Percentiles rank a stretch among this genome's conserved stretches.
These are phyloP conservation scores for Lentinula sp. DNA, from an alignment of 768 basidiomycete genomes.

Conservation along the genomic window DNA sequence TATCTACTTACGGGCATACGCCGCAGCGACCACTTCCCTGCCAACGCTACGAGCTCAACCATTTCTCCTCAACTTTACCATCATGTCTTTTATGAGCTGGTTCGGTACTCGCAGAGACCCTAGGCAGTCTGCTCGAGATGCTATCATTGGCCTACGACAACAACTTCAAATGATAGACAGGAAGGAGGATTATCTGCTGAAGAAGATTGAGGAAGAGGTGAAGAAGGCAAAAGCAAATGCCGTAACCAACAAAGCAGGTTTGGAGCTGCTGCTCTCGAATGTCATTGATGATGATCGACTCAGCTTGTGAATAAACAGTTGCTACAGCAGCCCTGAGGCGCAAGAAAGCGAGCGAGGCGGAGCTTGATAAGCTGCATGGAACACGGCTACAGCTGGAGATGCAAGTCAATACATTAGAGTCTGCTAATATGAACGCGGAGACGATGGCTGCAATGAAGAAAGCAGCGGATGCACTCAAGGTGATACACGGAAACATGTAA, in stretches of 20 bases:
- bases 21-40: neutral
- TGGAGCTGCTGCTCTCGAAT: slow-evolving; percentile 25
- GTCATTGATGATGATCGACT: neutral
- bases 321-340: slow-evolving; percentile 87
- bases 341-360: slow-evolving; percentile 86
- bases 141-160: slow-evolving; percentile 89
- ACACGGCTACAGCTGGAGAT: slow-evolving; percentile 89
- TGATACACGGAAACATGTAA: slow-evolving; percentile 86
- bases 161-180: slow-evolving; percentile 97
- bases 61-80: neutral
- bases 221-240: slow-evolving; percentile 92
- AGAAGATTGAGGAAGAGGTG: slow-evolving; percentile 93
- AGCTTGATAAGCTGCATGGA: slow-evolving; percentile 81
- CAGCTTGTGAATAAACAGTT: slow-evolving; percentile 36
- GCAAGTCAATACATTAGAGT: slow-evolving; percentile 95
- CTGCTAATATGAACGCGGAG: slow-evolving; percentile 96
- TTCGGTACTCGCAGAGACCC: slow-evolving; percentile 81
- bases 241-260: slow-evolving; percentile 88
- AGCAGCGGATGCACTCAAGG: slow-evolving; percentile 81
- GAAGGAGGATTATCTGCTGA: slow-evolving; percentile 96
- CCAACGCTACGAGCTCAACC: neutral
- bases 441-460: slow-evolving; percentile 98
- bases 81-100: slow-evolving; percentile 64
- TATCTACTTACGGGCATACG: neutral
- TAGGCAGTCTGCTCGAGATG: slow-evolving; percentile 82